A percentile compares a stretch with the other conserved stretches of the same genome.
Evolutionary conservation across 2,329 filamentous ascomycete genomes (phyloP).

Genomic region (Septoria linicola): DNA sequence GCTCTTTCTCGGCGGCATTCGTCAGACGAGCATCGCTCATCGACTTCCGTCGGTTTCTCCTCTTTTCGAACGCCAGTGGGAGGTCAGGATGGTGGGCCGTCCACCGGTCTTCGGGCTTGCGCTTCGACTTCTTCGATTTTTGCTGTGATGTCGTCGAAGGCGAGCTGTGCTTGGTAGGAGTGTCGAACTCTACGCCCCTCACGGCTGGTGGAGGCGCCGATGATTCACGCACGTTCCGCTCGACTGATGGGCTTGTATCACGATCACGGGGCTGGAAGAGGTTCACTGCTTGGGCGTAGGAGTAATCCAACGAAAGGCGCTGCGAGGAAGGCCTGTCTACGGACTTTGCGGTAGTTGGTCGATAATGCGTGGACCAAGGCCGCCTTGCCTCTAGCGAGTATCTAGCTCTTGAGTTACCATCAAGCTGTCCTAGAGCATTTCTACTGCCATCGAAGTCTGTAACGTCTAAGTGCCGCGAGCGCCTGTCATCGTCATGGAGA

Average conservation of each 20-base stretch:
- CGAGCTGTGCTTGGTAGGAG: constrained; percentile 10
- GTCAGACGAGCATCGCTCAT: constrained; percentile 40
- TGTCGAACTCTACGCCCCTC: constrained; percentile 15
- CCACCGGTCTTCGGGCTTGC: constrained; percentile 24
- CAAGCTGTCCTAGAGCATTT: background rate
- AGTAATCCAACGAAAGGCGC: constrained; percentile 34
- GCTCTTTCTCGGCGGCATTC: constrained; percentile 41
- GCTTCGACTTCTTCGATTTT: constrained; percentile 20
- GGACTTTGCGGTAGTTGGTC: constrained; percentile 27
- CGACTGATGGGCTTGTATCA: constrained; percentile 10
- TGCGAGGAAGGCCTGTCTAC: constrained; percentile 23
- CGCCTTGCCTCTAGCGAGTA: constrained; percentile 21
- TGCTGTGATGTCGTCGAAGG: constrained; percentile 4
- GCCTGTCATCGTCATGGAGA: constrained; percentile 26
- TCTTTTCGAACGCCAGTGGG: constrained; percentile 28
- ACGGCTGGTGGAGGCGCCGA: constrained; percentile 20
- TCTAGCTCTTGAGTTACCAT: constrained; percentile 11
- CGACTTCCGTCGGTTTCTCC: constrained; percentile 34
- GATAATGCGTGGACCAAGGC: constrained; percentile 17
- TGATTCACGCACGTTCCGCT: constrained; percentile 14
- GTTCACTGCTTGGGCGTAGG: constrained; percentile 34
- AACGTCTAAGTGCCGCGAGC: constrained; percentile 4
- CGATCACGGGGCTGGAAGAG: constrained; percentile 26
- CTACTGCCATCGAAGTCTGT: constrained; percentile 7
- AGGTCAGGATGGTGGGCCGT: constrained; percentile 32